Percentiles rank a stretch among this genome's conserved stretches.
Evolutionary conservation across 345 rosid species (phyloP).

Genomic region (Linum usitatissimum): DNA sequence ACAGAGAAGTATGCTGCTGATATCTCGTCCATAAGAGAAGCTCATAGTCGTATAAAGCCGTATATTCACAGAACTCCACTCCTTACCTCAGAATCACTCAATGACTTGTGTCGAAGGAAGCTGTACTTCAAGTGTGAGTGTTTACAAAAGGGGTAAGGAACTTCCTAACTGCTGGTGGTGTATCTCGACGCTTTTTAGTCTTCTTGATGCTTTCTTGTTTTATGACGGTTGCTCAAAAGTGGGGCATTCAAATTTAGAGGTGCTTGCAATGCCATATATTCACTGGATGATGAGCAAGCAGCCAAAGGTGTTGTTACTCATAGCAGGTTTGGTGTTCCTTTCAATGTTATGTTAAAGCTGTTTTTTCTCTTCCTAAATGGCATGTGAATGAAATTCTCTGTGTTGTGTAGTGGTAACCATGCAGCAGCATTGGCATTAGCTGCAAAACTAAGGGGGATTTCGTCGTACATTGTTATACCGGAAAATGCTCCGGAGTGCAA

Average conservation of each 20-base stretch:
- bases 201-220: neutral
- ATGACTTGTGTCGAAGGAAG: conserved; percentile 47
- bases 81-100: conserved; percentile 53
- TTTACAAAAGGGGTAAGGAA: conserved; percentile 77
- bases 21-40: conserved; percentile 62
- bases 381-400: conserved; percentile 12
- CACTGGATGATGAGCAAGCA: conserved; percentile 53
- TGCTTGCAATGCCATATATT: conserved; percentile 74
- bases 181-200: too few relatives aligned
- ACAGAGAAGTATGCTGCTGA: conserved; percentile 63
- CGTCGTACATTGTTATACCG: conserved; percentile 67
- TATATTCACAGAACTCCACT: conserved; percentile 68
- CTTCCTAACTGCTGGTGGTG: too few relatives aligned
- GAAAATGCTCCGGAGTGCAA: conserved; percentile 85
- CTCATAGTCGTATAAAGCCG: conserved; percentile 42
- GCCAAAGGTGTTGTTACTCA: conserved; percentile 84
- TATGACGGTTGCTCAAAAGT: conserved; percentile 22
- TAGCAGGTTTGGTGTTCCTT: conserved; percentile 49
- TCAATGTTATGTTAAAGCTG: neutral
- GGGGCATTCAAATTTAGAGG: conserved; percentile 97
- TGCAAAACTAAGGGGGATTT: conserved; percentile 61
- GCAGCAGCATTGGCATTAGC: conserved; percentile 95
- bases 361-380: conserved; percentile 9
- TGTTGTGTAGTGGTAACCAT: conserved; percentile 73
- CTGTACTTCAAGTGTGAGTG: conserved; percentile 83